Evolutionary conservation across 331 rosid species (phyloP), one percentile per base, ranked within the genome.

Genomic region (Saraca asoca): DNA sequence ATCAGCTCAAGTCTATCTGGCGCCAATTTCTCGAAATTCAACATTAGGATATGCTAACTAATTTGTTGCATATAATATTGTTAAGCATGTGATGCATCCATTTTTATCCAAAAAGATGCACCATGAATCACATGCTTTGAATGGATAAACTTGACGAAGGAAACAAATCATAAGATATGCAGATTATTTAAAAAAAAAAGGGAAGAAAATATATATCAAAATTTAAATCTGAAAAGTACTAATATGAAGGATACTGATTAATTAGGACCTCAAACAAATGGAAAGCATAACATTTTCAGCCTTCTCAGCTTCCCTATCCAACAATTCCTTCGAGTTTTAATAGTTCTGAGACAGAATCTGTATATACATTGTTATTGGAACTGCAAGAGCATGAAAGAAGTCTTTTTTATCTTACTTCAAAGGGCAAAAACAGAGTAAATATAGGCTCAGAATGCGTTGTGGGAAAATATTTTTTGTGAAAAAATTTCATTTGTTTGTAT

Each of bases 211-310:
- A 24, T 24, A 24, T 24, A 24, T 24, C 31, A 24, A 24, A 24
- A 24, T 24, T 24, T 24, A 24, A 24, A 24, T 24, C 31, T 24
- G 3, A 24, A 24, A 24, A 1, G 31, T 24, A 24, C 31, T 24
- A 24, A 24, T 24, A 9, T 5, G n/a, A 29, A 56, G 35, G 20
- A 59, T 35, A 38, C 16, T 42, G 50, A 42, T 15, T 72, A 58
- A 34, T 46, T 62, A 65, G 76, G 76, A 13, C 72, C 71, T 75
- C 62, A 69, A 24, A 18, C 71, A 76, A 63, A 69, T 53, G 5
- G 69, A 67, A 35, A 69, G 58, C 63, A 63, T 48, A 51, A 54
- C 68, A 55, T 69, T 62, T 33, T 76, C 80, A 20, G 38, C 56
- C 63, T 69, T 76, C 46, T 76, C 62, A 13, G 80, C 71, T 6